phyloP scores from a whole-genome alignment of 805 yeast genomes.

The Monosporozyma aerobia region DNA sequence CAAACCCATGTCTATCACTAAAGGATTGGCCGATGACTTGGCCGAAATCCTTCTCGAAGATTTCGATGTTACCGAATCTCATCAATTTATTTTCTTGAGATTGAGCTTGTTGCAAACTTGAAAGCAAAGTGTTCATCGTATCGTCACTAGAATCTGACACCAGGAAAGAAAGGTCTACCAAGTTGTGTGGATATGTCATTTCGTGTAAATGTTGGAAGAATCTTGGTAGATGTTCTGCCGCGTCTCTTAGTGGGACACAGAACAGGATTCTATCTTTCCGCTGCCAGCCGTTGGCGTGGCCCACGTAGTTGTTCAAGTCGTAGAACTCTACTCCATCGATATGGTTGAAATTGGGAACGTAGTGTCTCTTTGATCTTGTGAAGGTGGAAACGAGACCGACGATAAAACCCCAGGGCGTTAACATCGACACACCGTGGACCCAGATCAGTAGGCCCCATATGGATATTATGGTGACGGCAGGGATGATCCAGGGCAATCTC shows the following conservation, averaged over 20 bases:
- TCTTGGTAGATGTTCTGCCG: conserved; percentile 82
- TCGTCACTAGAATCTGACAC: conserved; percentile 87
- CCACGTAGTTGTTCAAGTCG: conserved; percentile 59
- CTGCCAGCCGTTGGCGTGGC: conserved; percentile 72
- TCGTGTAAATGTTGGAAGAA: conserved; percentile 74
- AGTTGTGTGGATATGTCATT: conserved; percentile 78
- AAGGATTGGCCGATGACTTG: conserved; percentile 89
- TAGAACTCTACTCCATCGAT: conserved; percentile 49
- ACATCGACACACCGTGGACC: conserved; percentile 1
- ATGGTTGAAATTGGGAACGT: conserved; percentile 31
- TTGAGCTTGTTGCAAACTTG: conserved; percentile 55
- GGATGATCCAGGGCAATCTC: not conserved
- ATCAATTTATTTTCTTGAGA: conserved; percentile 47
- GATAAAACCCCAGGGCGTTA: not conserved
- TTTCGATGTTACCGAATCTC: conserved; percentile 78
- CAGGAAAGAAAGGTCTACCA: conserved; percentile 74
- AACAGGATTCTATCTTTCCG: conserved; percentile 68
- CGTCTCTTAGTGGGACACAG: conserved; percentile 88
- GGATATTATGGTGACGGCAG: not conserved
- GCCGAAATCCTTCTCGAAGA: conserved; percentile 87
- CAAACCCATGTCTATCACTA: conserved; percentile 88
- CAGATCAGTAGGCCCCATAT: conserved; percentile 5
- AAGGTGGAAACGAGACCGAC: conserved; percentile 2
- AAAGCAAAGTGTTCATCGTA: conserved; percentile 61
- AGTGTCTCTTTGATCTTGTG: conserved; percentile 10